Evolutionary conservation across 371 early-diverging fungal genomes (phyloP), one percentile per base, ranked within the genome.

Genomic region (Mortierella sp.): DNA sequence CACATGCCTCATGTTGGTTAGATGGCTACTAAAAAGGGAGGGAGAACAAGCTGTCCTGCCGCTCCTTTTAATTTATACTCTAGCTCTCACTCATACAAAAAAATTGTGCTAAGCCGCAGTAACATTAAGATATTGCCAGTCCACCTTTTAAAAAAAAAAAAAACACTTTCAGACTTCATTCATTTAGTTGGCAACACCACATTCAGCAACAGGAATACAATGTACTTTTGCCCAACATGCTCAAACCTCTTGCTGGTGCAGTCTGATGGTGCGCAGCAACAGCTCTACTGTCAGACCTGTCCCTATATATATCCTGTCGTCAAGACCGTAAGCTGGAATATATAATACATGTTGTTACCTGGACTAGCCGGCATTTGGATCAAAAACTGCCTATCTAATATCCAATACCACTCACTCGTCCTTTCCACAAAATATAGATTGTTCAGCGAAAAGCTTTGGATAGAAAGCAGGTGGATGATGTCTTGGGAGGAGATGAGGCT

Each of bases 381-480:
- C 43, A 43, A 43, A 43, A 2, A 13, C 6, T 13, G 13, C 2
- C 2, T n/a, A 49, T 64, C 47, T 12, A 23, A 45, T 13, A 13
- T 13, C 13, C 13, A 15, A 19, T 2, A 56, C 22, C 17, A 28
- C 19, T 4, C 32, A 56, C 55, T 49, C 15, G 22, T 22, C 26
- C 22, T 1, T 47, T 42, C 13, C 26, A 34, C 43, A 64, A 47
- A n/a, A n/a, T 49, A 53, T 68, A 67, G 63, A 58, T 83, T 88
- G 93, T 87, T 81, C 68, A 87, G 86, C 19, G 90, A 28, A 91
- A 89, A 61, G 71, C 80, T 34, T 88, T 96, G 64, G 86, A 95
- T 68, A 87, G 93, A 64, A 97, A 97, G 79, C 89, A 93, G 82
- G 93, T 96, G 2, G 98, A 98, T 81, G 98, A 98, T 86, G 95